phyloP scores from a whole-genome alignment of 2,329 filamentous ascomycete genomes.

The Diaporthe sp. region DNA sequence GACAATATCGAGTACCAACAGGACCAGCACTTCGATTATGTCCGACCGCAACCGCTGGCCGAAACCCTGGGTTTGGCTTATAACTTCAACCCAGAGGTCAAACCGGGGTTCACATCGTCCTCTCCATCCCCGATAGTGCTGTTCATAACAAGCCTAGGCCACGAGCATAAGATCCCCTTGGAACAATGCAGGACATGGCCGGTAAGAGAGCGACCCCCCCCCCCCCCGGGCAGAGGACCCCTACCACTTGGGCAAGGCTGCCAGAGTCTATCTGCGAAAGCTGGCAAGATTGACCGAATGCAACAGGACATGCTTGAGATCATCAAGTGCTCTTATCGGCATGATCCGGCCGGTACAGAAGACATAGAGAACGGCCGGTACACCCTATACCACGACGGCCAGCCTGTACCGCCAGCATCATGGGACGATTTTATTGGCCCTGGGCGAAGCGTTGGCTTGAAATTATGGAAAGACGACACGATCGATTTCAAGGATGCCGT shows the following conservation, averaged over 20 bases:
- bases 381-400: not conserved
- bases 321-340: not conserved
- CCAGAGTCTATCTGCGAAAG: no score
- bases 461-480: not conserved
- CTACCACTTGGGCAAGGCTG: no score
- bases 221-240: no score
- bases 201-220: not conserved
- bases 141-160: not conserved
- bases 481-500: not conserved
- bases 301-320: slow-evolving; percentile 19
- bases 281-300: not conserved
- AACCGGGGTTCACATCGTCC: no score
- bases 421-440: slow-evolving; percentile 7
- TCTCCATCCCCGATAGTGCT: not conserved
- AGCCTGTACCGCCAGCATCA: not conserved
- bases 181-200: slow-evolving; percentile 26
- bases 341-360: not conserved
- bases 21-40: not conserved
- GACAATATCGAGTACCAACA: slow-evolving; percentile 12
- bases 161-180: not conserved
- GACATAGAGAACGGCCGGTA: not conserved
- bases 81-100: no score
- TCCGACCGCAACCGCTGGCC: no score
- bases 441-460: not conserved
- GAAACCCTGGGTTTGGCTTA: no score